Base-by-base conservation (phyloP, 1,139 yeast genomes). In the Hansenula sp. region DNA sequence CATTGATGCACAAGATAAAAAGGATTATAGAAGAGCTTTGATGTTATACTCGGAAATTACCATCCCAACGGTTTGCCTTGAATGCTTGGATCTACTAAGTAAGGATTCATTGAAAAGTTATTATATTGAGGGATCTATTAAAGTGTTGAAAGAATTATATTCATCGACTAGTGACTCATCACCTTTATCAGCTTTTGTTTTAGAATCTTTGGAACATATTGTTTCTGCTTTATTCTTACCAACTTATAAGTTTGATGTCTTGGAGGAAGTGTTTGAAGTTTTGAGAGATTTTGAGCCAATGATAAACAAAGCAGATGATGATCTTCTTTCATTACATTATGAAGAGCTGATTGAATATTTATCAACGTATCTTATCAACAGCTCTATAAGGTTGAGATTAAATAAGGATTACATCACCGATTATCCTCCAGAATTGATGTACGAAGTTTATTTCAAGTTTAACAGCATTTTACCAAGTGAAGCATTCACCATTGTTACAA, bases 391-490 rank as follows among this genome's bases (percentile, higher is more conserved):
- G 7, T 12, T 25, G 1, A 15, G 38, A 3, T 45, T 16, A n/a
- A 33, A 46, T 19, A 45, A 47, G 12, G 33, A 32, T 7, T 39
- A n/a, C 9, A 41, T 56, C 4, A 41, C 46, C 2, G 21, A 54
- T 1, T 53, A 52, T 32, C 51, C 58, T 1, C 47, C 55, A 5
- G 21, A 36, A 2, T 17, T 45, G 30, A 33, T 53, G 2, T 56
- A 48, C 35, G 34, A 38, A 12, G 25, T 53, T 7, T 49, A 42
- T n/a, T 36, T 33, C 42, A 43, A 38, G 12, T 56, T 53, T 25
- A 40, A 38, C 11, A 32, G 31, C 7, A 45, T 53, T 19, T 27
- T 51, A n/a, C 59, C 60, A 4, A 49, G 54, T 33, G 53, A 55
- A 12, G 17, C 31, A 0, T 46, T 41, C 33, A 47, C 52, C 1